phyloP scores from a whole-genome alignment of 208 protist genomes.

The Wallacemonas sp. region DNA sequence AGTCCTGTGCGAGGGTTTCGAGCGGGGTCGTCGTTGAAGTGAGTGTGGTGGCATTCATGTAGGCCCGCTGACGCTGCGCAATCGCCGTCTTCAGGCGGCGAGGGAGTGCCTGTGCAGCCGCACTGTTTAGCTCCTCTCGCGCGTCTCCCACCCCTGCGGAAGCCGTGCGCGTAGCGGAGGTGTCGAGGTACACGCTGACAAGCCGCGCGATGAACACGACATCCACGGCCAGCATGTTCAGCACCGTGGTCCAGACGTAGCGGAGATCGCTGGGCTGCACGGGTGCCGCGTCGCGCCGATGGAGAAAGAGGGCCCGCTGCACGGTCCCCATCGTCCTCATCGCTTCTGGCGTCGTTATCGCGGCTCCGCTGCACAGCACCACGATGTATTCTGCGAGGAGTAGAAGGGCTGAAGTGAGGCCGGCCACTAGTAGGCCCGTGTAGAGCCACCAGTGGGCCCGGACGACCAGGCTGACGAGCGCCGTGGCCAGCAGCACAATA shows the following conservation, averaged over 20 bases:
- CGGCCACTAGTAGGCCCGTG: neutral
- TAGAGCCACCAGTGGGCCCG: neutral
- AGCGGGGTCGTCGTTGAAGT: neutral
- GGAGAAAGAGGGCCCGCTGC: slow-evolving; percentile 4
- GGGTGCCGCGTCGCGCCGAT: neutral
- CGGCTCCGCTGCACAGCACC: neutral
- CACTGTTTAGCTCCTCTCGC: too few relatives aligned
- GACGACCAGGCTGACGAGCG: slow-evolving; percentile 3
- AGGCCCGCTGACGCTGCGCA: too few relatives aligned
- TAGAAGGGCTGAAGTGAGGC: neutral
- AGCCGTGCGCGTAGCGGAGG: too few relatives aligned
- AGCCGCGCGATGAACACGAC: neutral
- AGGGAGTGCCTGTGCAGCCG: too few relatives aligned
- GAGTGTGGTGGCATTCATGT: neutral
- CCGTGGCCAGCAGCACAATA: neutral
- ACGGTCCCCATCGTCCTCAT: too few relatives aligned
- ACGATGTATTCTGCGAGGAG: neutral
- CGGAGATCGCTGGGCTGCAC: neutral
- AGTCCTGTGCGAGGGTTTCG: neutral
- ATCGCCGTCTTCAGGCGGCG: too few relatives aligned
- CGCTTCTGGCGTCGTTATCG: neutral
- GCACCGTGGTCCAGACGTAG: neutral
- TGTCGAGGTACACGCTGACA: too few relatives aligned
- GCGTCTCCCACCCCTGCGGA: too few relatives aligned
- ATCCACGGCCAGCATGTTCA: neutral